Percentiles rank a stretch among this genome's conserved stretches.
Conservation (phyloP, 352 stramenopile species). For the Globisporangium okanoganense region DNA sequence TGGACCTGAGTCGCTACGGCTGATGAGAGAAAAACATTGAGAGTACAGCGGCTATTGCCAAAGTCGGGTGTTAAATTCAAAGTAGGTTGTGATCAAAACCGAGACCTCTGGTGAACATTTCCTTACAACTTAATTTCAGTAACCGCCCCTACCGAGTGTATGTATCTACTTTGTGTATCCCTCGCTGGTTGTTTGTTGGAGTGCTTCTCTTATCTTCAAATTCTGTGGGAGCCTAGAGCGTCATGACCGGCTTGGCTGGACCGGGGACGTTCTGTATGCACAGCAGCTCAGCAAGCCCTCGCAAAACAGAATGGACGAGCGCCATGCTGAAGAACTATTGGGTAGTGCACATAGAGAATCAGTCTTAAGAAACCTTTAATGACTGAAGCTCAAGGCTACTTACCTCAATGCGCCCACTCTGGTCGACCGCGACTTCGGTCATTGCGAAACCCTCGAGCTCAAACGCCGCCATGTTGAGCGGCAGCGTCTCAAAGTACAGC, state of each 20-base stretch:
- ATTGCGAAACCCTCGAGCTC: conserved; percentile 45
- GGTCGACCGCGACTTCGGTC: conserved; percentile 38
- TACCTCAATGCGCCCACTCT: conserved; percentile 45
- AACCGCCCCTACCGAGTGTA: no score
- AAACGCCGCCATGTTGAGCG: conserved; percentile 48
- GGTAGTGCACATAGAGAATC: conserved; percentile 1
- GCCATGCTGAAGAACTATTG: conserved; percentile 43
- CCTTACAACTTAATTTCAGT: neutral
- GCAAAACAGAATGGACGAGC: conserved; percentile 42
- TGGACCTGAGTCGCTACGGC: conserved; percentile 51
- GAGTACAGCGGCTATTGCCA: neutral
- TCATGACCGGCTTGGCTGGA: conserved; percentile 32
- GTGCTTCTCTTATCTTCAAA: neutral
- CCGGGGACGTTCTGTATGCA: conserved; percentile 33
- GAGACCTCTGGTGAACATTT: neutral
- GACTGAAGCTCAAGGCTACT: no score
- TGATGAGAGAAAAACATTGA: conserved; percentile 13
- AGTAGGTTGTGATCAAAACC: neutral
- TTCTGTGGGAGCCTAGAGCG: conserved; percentile 22
- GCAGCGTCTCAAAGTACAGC: conserved; percentile 49
- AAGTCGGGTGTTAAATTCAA: neutral
- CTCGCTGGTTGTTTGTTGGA: no score
- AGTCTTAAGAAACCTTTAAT: no score
- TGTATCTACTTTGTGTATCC: no score
- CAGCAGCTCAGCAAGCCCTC: conserved; percentile 42